A percentile compares a stretch with the other conserved stretches of the same genome.
Conservation (phyloP, 306 rosid species). For the Malus orientalis region DNA sequence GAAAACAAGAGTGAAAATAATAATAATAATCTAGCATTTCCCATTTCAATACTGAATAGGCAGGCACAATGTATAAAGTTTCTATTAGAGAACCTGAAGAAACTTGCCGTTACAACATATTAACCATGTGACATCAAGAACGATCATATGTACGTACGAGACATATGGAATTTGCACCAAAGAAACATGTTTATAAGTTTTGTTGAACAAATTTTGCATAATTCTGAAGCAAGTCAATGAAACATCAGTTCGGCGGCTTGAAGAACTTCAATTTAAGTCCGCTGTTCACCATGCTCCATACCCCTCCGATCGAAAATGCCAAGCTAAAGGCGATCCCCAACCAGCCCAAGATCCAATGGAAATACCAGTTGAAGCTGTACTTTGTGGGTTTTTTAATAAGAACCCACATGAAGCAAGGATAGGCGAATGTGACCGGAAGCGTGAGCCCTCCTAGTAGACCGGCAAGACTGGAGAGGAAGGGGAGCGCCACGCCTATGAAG, state of each 20-base stretch:
- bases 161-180: background rate
- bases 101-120: slow-evolving; percentile 1
- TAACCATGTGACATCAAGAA: slow-evolving; percentile 1
- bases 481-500: slow-evolving; percentile 97
- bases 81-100: slow-evolving; percentile 1
- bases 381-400: slow-evolving; percentile 83
- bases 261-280: slow-evolving; percentile 93
- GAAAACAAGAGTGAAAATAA: no score
- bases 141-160: background rate
- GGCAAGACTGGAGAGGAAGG: slow-evolving; percentile 95
- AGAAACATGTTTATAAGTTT: background rate
- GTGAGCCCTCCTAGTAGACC: slow-evolving; percentile 96
- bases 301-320: slow-evolving; percentile 91
- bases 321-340: slow-evolving; percentile 81
- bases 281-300: slow-evolving; percentile 94
- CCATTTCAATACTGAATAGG: no score
- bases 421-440: slow-evolving; percentile 95
- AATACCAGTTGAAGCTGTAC: slow-evolving; percentile 90
- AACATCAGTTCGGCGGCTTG: slow-evolving; percentile 60
- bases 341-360: slow-evolving; percentile 92
- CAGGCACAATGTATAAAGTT: background rate
- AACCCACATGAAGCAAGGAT: slow-evolving; percentile 99
- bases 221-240: background rate
- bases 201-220: background rate
- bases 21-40: no score